phyloP scores from a whole-genome alignment of 208 protist species.

The Crithidia sp. region DNA sequence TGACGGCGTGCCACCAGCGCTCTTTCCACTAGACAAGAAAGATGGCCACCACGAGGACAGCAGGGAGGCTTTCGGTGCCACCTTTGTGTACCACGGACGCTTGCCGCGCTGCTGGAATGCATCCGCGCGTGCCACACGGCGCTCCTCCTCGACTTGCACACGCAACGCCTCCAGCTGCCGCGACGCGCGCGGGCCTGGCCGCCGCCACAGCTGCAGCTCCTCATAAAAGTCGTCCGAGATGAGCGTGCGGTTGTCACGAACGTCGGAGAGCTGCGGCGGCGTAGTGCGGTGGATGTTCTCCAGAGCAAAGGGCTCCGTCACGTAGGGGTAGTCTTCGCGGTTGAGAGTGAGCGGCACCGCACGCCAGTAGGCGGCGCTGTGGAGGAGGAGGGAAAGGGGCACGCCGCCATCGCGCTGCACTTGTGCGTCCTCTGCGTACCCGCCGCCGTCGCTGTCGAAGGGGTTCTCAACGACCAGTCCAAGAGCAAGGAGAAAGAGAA shows the following conservation, averaged over 20 bases:
- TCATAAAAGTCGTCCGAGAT: constrained; percentile 48
- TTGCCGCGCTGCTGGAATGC: constrained; percentile 1
- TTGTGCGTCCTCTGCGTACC: constrained; percentile 10
- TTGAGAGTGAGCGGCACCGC: constrained; percentile 8
- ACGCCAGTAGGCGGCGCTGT: constrained; percentile 13
- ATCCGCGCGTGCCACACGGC: constrained; percentile 13
- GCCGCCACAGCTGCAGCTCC: constrained; percentile 34
- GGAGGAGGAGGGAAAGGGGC: not conserved
- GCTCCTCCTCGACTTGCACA: constrained; percentile 13
- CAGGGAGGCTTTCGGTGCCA: not conserved
- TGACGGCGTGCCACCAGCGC: not conserved
- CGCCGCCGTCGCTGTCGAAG: constrained; percentile 24
- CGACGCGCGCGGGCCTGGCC: constrained; percentile 16
- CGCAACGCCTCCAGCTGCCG: constrained; percentile 1
- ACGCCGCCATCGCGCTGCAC: constrained; percentile 10
- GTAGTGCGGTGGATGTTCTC: constrained; percentile 18
- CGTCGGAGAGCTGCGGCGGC: constrained; percentile 26
- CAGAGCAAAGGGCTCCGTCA: constrained; percentile 7
- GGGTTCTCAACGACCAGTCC: constrained; percentile 8
- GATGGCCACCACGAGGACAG: not conserved
- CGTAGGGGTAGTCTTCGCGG: constrained; percentile 5
- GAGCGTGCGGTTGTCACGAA: constrained; percentile 34
- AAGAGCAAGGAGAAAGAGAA: constrained; percentile 27
- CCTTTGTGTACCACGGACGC: constrained; percentile 21
- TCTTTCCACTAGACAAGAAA: not conserved